Conservation (phyloP, 2,329 filamentous ascomycete genomes). For the Sporothrix humicola region DNA sequence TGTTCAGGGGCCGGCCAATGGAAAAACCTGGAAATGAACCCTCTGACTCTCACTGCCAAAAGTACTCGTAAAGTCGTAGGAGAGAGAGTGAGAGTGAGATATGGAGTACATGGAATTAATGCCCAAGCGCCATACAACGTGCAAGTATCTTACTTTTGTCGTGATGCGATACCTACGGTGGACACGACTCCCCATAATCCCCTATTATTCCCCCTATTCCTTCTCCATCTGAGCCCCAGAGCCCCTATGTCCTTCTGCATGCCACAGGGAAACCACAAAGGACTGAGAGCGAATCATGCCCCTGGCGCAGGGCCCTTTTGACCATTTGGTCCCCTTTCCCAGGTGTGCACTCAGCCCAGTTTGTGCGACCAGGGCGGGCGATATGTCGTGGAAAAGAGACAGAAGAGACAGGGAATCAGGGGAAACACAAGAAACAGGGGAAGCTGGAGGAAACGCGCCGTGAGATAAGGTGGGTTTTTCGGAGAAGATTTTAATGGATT, state of each 20-base stretch:
- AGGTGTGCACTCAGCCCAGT: slow-evolving; percentile 11
- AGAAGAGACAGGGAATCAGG: too few relatives aligned
- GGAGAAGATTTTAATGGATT: background rate
- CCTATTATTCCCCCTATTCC: slow-evolving; percentile 9
- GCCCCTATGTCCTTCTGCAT: too few relatives aligned
- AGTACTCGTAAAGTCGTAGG: background rate
- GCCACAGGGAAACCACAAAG: background rate
- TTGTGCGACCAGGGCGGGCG: background rate
- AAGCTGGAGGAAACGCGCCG: background rate
- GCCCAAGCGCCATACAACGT: background rate
- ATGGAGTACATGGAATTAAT: background rate
- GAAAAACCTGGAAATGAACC: slow-evolving; percentile 15
- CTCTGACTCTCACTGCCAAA: slow-evolving; percentile 1
- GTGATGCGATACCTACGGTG: background rate
- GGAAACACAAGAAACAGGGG: too few relatives aligned
- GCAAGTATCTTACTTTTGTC: background rate
- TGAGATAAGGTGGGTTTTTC: slow-evolving; percentile 20
- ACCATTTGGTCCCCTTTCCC: background rate
- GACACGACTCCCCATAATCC: slow-evolving; percentile 8
- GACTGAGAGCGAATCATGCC: background rate
- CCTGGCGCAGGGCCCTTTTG: background rate
- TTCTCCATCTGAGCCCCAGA: background rate
- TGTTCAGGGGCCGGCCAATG: background rate
- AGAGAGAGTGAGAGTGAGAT: background rate
- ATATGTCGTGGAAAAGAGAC: too few relatives aligned